phyloP scores from a whole-genome alignment of 371 early-diverging fungal species.

The Funneliformis caledonium region DNA sequence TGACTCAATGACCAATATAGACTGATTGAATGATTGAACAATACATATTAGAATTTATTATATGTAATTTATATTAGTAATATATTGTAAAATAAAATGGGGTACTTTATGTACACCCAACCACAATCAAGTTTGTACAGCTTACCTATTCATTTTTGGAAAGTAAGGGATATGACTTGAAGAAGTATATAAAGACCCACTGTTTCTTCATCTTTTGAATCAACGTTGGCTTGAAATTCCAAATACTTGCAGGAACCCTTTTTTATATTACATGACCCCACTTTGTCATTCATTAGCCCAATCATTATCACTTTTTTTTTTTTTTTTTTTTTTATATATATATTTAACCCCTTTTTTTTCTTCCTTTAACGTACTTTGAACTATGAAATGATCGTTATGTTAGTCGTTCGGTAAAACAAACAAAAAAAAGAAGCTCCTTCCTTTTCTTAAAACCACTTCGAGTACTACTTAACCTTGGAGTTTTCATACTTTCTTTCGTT shows the following conservation, averaged over 20 bases:
- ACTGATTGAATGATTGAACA: not conserved
- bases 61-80: not conserved
- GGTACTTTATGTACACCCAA: constrained; percentile 13
- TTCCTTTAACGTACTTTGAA: not conserved
- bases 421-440: not conserved
- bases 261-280: not conserved
- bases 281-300: not conserved
- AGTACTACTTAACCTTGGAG: not conserved
- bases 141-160: not conserved
- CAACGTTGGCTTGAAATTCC: not conserved
- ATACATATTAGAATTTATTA: not conserved
- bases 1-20: not conserved
- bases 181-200: constrained; percentile 23
- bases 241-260: not conserved
- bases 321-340: not conserved
- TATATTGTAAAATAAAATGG: constrained; percentile 27
- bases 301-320: not conserved
- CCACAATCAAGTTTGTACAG: not conserved
- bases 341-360: no score
- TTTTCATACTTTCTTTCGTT: not conserved
- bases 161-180: not conserved
- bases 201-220: not conserved
- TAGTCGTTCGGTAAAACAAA: no score
- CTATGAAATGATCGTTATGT: not conserved
- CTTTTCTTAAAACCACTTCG: not conserved